A percentile compares a stretch with the other conserved stretches of the same genome.
Conservation (phyloP, 768 basidiomycete genomes). For the Hygrocybe punicea region DNA sequence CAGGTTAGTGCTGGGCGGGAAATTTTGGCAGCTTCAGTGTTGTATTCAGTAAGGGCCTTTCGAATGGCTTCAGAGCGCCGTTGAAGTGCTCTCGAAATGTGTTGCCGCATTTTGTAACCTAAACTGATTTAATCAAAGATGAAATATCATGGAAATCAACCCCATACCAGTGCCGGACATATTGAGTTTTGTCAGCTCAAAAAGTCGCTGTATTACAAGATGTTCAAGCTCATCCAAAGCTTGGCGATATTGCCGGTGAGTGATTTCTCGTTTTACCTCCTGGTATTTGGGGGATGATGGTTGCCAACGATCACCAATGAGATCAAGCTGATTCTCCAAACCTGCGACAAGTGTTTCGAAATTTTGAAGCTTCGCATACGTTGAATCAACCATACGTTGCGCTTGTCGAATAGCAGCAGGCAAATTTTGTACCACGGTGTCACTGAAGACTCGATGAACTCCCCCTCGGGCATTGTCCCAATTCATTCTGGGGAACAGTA, state of each 20-base stretch:
- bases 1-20: slow-evolving; percentile 20
- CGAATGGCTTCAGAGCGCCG: slow-evolving; percentile 29
- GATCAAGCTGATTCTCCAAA: not conserved
- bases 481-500: too few relatives aligned
- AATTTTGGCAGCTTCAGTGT: slow-evolving; percentile 21
- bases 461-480: too few relatives aligned
- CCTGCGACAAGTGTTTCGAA: not conserved
- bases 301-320: slow-evolving; percentile 12
- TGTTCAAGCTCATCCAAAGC: not conserved
- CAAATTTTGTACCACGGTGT: not conserved
- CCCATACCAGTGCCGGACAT: slow-evolving; percentile 21
- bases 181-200: slow-evolving; percentile 19
- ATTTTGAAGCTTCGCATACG: not conserved
- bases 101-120: slow-evolving; percentile 35
- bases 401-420: not conserved
- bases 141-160: slow-evolving; percentile 11
- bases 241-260: not conserved
- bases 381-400: not conserved
- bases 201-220: not conserved
- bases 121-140: too few relatives aligned
- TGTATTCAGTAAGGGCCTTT: slow-evolving; percentile 32
- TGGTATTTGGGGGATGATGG: slow-evolving; percentile 5
- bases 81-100: slow-evolving; percentile 36
- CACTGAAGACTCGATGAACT: not conserved
- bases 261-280: slow-evolving; percentile 4